Evolutionary conservation across 768 basidiomycete genomes (phyloP).

Genomic region (Panus rudis): DNA sequence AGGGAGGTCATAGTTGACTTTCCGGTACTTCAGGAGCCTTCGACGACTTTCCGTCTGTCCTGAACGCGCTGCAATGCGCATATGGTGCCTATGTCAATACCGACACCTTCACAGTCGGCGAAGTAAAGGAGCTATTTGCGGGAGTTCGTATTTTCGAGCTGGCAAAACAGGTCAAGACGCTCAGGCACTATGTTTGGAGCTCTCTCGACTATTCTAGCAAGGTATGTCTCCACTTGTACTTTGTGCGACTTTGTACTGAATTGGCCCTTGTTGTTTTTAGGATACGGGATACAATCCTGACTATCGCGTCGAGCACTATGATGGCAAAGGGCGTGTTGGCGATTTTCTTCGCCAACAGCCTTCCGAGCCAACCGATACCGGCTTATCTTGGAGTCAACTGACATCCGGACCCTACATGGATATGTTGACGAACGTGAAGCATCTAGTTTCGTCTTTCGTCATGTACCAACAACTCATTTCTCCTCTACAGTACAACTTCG

Average conservation of each 20-base stretch:
- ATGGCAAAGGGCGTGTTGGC: slow-evolving; percentile 33
- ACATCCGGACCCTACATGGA: slow-evolving; percentile 14
- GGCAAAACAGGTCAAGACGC: slow-evolving; percentile 23
- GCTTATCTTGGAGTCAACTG: slow-evolving; percentile 30
- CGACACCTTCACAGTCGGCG: slow-evolving; percentile 34
- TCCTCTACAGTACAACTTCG: slow-evolving; percentile 8
- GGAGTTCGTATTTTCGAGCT: slow-evolving; percentile 34
- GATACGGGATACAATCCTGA: slow-evolving; percentile 15
- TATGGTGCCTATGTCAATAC: slow-evolving; percentile 33
- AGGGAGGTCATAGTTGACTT: background rate
- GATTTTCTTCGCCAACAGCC: slow-evolving; percentile 32
- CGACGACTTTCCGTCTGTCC: slow-evolving; percentile 21
- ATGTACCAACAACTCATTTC: background rate
- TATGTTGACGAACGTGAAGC: slow-evolving; percentile 2
- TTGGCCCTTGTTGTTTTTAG: slow-evolving; percentile 6
- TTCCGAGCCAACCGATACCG: slow-evolving; percentile 22
- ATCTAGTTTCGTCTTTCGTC: background rate
- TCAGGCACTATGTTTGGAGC: slow-evolving; percentile 34
- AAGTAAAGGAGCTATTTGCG: slow-evolving; percentile 29
- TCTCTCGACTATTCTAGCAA: slow-evolving; percentile 32
- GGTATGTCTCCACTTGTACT: slow-evolving; percentile 24
- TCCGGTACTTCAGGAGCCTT: slow-evolving; percentile 24
- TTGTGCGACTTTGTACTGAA: background rate
- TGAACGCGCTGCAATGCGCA: slow-evolving; percentile 25
- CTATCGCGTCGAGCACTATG: slow-evolving; percentile 32